Evolutionary conservation across 2,329 filamentous ascomycete species (phyloP).

Genomic region (Teratosphaeria epicoccoides): DNA sequence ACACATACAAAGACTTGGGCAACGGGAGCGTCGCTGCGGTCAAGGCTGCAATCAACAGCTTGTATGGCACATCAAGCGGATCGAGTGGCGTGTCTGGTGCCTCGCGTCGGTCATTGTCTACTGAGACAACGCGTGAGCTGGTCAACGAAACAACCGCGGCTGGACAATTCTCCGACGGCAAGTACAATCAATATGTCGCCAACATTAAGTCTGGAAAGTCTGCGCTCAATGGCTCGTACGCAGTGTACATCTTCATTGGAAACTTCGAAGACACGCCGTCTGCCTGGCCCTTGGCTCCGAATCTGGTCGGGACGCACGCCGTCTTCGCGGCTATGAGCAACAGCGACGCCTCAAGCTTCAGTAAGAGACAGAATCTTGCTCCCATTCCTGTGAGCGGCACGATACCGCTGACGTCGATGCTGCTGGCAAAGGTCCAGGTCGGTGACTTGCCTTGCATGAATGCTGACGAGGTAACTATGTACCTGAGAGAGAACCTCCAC

Average conservation of each 20-base stretch:
- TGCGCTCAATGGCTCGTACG: constrained; percentile 51
- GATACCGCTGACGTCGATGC: constrained; percentile 35
- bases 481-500: constrained; percentile 23
- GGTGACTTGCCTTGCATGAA: constrained; percentile 27
- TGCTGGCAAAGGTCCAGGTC: constrained; percentile 26
- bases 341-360: constrained; percentile 4
- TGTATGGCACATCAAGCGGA: constrained; percentile 44
- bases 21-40: constrained; percentile 34
- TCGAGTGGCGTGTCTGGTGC: constrained; percentile 7
- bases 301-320: constrained; percentile 52
- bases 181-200: constrained; percentile 55
- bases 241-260: constrained; percentile 59
- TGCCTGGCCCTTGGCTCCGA: constrained; percentile 43
- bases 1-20: constrained; percentile 57
- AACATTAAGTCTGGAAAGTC: constrained; percentile 54
- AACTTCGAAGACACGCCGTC: constrained; percentile 34
- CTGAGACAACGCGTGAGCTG: neutral
- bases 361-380: neutral
- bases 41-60: constrained; percentile 45
- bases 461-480: constrained; percentile 17
- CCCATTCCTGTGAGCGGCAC: constrained; percentile 28
- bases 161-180: constrained; percentile 26
- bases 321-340: constrained; percentile 29
- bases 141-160: constrained; percentile 20
- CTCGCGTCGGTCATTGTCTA: neutral